Conservation (phyloP, 345 rosid genomes). For the Arabidopsis thaliana region TAIR10.1 NC_003075.7:5833501-5834000, state of each 20-base stretch:
- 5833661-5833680: neutral
- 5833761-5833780: constrained; percentile 36
- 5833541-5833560: constrained; percentile 29
- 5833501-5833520: constrained; percentile 16
- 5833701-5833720: neutral
- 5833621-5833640: neutral
- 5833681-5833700: neutral
- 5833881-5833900: constrained; percentile 13
- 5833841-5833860: constrained; percentile 7
- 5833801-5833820: constrained; percentile 5
- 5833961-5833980: neutral
- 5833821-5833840: no score
- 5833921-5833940: constrained; percentile 5
- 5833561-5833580: constrained; percentile 32
- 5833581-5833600: constrained; percentile 3
- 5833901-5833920: constrained; percentile 27
- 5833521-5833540: neutral
- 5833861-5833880: neutral
- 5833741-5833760: neutral
- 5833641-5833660: neutral
- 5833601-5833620: constrained; percentile 10
- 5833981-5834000: neutral
- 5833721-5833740: constrained; percentile 21
- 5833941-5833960: no score
- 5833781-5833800: constrained; percentile 29